Evolutionary conservation across 129 eudicot species (phyloP).

Genomic region (Pulicaria dysenterica): DNA sequence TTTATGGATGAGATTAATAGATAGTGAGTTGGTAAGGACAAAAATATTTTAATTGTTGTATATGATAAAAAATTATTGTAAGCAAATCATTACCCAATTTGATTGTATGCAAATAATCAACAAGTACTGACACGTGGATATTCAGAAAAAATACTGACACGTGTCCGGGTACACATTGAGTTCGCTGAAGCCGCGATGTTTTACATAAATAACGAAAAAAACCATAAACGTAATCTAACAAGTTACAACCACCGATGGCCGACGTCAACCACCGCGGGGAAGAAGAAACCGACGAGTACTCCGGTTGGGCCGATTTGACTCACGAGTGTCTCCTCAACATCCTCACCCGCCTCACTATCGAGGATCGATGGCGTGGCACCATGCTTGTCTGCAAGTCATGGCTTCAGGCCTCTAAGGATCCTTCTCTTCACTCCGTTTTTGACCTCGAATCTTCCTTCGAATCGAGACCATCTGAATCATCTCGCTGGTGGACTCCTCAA

Average conservation of each 20-base stretch:
- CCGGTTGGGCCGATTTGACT: conserved; percentile 86
- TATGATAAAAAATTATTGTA: too few relatives aligned
- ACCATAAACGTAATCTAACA: neutral
- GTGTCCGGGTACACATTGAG: conserved; percentile 24
- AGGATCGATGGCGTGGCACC: conserved; percentile 65
- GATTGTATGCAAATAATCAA: too few relatives aligned
- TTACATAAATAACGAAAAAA: neutral
- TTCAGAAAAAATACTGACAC: neutral
- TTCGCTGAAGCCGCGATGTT: neutral
- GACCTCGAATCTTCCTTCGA: conserved; percentile 66
- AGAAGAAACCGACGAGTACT: conserved; percentile 33
- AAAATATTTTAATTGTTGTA: too few relatives aligned
- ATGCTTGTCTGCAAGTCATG: conserved; percentile 88
- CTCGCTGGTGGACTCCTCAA: conserved; percentile 66
- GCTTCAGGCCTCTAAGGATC: conserved; percentile 70
- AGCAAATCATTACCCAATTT: too few relatives aligned
- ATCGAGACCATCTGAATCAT: conserved; percentile 52
- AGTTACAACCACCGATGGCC: conserved; percentile 45
- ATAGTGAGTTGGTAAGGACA: too few relatives aligned
- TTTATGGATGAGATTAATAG: too few relatives aligned
- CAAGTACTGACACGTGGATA: conserved; percentile 15
- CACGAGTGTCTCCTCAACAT: conserved; percentile 83
- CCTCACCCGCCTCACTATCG: conserved; percentile 64
- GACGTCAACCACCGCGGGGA: conserved; percentile 31
- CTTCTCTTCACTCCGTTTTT: conserved; percentile 66